phyloP scores from a whole-genome alignment of 2,329 filamentous ascomycete species.

The Sphaerostilbella broomeana region DNA sequence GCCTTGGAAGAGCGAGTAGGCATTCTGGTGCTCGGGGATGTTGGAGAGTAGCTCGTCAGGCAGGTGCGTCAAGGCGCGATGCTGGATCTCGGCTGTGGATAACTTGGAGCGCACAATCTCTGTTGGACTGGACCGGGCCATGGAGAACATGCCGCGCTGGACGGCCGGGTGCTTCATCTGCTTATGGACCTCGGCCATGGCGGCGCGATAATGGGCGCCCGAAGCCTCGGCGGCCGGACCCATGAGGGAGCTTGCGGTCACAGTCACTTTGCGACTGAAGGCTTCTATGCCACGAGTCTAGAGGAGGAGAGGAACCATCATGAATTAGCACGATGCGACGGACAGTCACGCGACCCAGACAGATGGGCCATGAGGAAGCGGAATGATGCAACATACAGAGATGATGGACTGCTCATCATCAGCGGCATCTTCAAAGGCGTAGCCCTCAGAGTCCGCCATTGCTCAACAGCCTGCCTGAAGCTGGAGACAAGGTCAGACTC shows the following conservation, averaged over 20 bases:
- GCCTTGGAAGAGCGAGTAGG: constrained; percentile 92
- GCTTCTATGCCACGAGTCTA: constrained; percentile 85
- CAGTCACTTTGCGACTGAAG: constrained; percentile 90
- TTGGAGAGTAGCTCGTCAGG: constrained; percentile 85
- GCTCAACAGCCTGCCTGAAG: constrained; percentile 17
- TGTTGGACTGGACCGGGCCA: constrained; percentile 85
- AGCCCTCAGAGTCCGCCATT: constrained; percentile 39
- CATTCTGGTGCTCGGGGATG: constrained; percentile 78
- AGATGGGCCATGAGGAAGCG: not conserved
- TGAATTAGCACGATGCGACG: constrained; percentile 9
- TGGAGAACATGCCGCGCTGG: constrained; percentile 84
- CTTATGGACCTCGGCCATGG: constrained; percentile 82
- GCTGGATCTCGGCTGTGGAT: constrained; percentile 86
- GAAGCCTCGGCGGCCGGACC: constrained; percentile 50
- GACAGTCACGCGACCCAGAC: too few species aligned
- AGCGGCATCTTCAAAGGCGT: constrained; percentile 41
- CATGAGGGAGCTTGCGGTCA: constrained; percentile 87
- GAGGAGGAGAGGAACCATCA: constrained; percentile 11
- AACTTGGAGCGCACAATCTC: constrained; percentile 89
- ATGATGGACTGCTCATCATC: constrained; percentile 44
- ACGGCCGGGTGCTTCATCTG: constrained; percentile 77
- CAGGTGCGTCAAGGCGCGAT: constrained; percentile 80
- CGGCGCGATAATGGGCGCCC: constrained; percentile 70
- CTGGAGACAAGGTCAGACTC: constrained; percentile 5
- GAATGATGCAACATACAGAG: constrained; percentile 25